Evolutionary conservation across 2,329 filamentous ascomycete species (phyloP), one percentile per base, ranked within the genome.

Genomic region (Pseudocercospora vitis): DNA sequence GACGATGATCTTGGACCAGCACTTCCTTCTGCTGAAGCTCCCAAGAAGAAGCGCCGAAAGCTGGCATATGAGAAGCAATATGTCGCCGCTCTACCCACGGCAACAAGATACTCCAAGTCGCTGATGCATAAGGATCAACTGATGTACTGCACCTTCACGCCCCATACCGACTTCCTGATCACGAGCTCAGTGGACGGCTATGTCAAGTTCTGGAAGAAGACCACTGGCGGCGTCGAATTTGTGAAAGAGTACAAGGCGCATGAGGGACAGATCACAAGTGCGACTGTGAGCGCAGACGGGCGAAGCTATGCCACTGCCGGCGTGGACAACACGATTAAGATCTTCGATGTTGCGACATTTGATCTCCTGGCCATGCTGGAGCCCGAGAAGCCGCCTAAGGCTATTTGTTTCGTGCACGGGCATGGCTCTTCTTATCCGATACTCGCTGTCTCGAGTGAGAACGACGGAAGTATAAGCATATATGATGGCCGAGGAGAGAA

Each of bases 151-250:
- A 95, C 86, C 9, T 85, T 96, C 70, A 96, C 95, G 1, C 91
- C 91, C 0, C 77, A 87, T 55, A 96, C 92, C 55, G 94, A 97
- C 63, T 99, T 99, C 69, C 78, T 99, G 31, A 94, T 99, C 58
- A 99, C 94, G 1, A 89, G 88, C 57, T 97, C 94, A 0, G 76
- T 89, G 37, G 94, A 99, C 69, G 95, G 95, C n/a, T 87, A 92
- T 0, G 92, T 97, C 63, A 99, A 99, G 73, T 99, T 99, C 71
- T 99, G 94, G 94, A 99, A 99, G 76, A 99, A 99, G 76, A 82
- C 88, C 60, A 52, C 61, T 8, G 85, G 89, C 28, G 89, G 89
- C 0, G 88, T 99, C 54, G 95, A 99, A 74, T 99, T 99, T 68
- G 92, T 97, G 49, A 99, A 99, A 74, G 91, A 99, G 74, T 99